Evolutionary conservation across 2,329 filamentous ascomycete species (phyloP), one percentile per base, ranked within the genome.

Genomic region (Xylariaceae sp.): DNA sequence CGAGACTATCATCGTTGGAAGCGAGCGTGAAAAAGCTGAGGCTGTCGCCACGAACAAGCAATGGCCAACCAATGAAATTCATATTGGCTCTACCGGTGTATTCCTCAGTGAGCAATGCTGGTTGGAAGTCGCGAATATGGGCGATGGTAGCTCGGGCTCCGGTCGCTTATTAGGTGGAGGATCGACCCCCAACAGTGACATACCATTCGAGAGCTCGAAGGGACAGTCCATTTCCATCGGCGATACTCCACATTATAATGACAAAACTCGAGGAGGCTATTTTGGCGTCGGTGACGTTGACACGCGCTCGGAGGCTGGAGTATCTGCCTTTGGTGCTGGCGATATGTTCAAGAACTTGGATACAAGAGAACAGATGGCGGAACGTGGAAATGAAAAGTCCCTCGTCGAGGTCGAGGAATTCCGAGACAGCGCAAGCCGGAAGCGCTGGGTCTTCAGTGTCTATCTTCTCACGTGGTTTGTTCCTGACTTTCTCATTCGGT

Each of bases 271-370:
- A 52, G 85, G 80, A 2, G 87, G 85, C 18, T 96, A 96, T 66
- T 96, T 96, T 61, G 87, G 86, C 46, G 75, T 71, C 51, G 83
- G 85, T 44, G 90, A 95, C 50, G 68, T 87, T 10, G 94, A 99
- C 65, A 76, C 85, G 7, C 89, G 90, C 39, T 97, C 94, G 30
- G 94, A 99, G 45, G 91, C 92, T 7, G 92, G 91, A 4, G 87
- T 80, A 2, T 96, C 92, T n/a, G 90, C 89, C 6, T 87, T 96
- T 65, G 88, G 91, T 42, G 88, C 82, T 46, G 91, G 94, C 7
- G 94, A 99, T 66, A 96, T 99, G 92, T 99, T 99, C 77, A 89
- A 90, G 64, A 96, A 96, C 62, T 77, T 97, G 7, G 92, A 97
- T 59, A 96, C 92, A 6, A 83, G 90, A 55, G 88, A 95, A 66